Evolutionary conservation across 495 filamentous ascomycete genomes (phyloP).

Genomic region (Ramalina peruviana): DNA sequence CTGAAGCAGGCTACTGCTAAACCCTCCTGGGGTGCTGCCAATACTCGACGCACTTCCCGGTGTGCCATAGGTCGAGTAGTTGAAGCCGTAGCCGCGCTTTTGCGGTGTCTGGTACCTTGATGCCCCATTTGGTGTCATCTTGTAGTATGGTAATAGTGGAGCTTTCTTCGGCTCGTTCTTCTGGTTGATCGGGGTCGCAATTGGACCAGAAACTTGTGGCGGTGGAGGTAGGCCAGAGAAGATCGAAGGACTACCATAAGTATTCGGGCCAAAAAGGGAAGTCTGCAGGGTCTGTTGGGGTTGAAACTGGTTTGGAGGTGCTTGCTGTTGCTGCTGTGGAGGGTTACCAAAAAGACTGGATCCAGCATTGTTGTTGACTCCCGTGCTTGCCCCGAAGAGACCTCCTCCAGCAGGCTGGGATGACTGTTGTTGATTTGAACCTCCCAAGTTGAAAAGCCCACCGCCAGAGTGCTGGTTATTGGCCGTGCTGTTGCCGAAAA

Average conservation of each 20-base stretch:
- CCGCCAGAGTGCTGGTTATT: slow-evolving; percentile 35
- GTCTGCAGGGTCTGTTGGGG: slow-evolving; percentile 55
- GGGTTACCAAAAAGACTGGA: slow-evolving; percentile 49
- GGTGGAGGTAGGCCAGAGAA: slow-evolving; percentile 56
- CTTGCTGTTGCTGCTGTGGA: slow-evolving; percentile 33
- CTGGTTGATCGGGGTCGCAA: slow-evolving; percentile 72
- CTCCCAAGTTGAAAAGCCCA: slow-evolving; percentile 42
- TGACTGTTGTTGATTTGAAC: slow-evolving; percentile 48
- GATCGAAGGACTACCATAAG: slow-evolving; percentile 72
- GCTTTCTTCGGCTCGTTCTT: slow-evolving; percentile 61
- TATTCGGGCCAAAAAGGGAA: slow-evolving; percentile 60
- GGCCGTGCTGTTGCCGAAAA: slow-evolving; percentile 22
- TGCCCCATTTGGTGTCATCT: slow-evolving; percentile 67
- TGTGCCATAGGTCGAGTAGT: slow-evolving; percentile 76
- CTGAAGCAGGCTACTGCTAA: slow-evolving; percentile 52
- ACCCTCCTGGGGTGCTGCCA: slow-evolving; percentile 51
- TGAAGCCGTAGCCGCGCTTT: slow-evolving; percentile 72
- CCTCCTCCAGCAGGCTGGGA: slow-evolving; percentile 21
- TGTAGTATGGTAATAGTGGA: slow-evolving; percentile 73
- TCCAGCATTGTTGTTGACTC: slow-evolving; percentile 22
- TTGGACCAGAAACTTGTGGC: slow-evolving; percentile 57
- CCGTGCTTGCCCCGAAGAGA: slow-evolving; percentile 26
- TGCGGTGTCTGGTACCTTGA: slow-evolving; percentile 70
- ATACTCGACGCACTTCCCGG: slow-evolving; percentile 56
- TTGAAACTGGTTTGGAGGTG: slow-evolving; percentile 28